Conservation (phyloP, 108 stramenopile species). For the Mayamaea pseudoterrestris region DNA sequence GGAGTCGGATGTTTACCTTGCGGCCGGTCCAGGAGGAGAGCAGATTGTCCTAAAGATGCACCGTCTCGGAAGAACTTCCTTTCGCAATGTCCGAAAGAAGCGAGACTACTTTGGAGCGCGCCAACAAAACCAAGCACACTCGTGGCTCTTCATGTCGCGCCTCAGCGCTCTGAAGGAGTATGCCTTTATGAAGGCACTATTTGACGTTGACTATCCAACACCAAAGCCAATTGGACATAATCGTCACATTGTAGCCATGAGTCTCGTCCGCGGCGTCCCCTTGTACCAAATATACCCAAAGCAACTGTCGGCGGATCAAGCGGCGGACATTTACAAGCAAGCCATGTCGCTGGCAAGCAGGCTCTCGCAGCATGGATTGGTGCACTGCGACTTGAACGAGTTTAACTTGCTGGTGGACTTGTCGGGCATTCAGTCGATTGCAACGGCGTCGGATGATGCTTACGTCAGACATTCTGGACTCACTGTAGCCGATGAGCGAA, state of each 20-base stretch:
- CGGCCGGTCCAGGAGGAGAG: constrained; percentile 53
- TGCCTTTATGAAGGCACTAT: constrained; percentile 95
- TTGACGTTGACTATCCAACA: constrained; percentile 87
- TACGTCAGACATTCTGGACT: constrained; percentile 80
- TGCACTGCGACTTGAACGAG: constrained; percentile 99
- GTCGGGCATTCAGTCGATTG: constrained; percentile 53
- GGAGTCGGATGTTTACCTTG: constrained; percentile 82
- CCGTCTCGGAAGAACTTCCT: constrained; percentile 94
- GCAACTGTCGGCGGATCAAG: constrained; percentile 73
- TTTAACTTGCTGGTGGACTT: constrained; percentile 98
- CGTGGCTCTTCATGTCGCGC: constrained; percentile 93
- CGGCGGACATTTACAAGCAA: constrained; percentile 79
- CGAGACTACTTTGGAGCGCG: constrained; percentile 89
- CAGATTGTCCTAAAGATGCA: constrained; percentile 95
- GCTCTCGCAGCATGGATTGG: constrained; percentile 87
- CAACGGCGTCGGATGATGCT: constrained; percentile 37
- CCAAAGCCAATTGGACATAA: constrained; percentile 89
- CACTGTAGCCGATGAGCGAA: constrained; percentile 41
- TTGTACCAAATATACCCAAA: constrained; percentile 81
- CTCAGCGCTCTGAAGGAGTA: constrained; percentile 91
- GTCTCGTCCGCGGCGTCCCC: constrained; percentile 74
- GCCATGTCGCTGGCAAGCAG: constrained; percentile 53
- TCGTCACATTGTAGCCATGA: constrained; percentile 91
- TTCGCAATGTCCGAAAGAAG: constrained; percentile 93
- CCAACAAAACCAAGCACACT: constrained; percentile 37